Evolutionary conservation across 164 flowering plant genomes (phyloP).

Genomic region (Magnolia sinica): DNA sequence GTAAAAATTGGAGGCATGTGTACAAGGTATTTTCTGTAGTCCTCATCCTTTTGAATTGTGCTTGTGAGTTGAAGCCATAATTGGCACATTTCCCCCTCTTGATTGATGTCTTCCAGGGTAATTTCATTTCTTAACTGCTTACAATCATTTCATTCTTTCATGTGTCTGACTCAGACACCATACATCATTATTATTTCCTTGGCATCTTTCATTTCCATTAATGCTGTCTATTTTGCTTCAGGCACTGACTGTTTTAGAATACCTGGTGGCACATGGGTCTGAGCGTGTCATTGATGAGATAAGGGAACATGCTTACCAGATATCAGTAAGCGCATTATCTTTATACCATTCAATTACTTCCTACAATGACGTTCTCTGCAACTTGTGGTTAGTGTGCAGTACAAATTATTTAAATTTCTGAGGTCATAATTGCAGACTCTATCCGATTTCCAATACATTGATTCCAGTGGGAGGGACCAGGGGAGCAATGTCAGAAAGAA

Average conservation of each 20-base stretch:
- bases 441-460: slow-evolving; percentile 91
- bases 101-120: neutral
- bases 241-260: slow-evolving; percentile 92
- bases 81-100: neutral
- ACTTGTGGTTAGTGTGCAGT: neutral
- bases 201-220: neutral
- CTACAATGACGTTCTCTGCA: neutral
- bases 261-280: slow-evolving; percentile 92
- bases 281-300: slow-evolving; percentile 98
- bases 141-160: neutral
- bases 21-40: slow-evolving; percentile 60
- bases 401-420: neutral
- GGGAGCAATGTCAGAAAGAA: slow-evolving; percentile 94
- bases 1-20: slow-evolving; percentile 99
- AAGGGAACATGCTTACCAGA: slow-evolving; percentile 89
- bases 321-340: slow-evolving; percentile 49
- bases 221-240: slow-evolving; percentile 27
- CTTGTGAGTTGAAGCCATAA: neutral
- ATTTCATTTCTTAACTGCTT: neutral
- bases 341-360: neutral
- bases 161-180: no score
- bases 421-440: slow-evolving; percentile 48
- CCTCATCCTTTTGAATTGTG: neutral
- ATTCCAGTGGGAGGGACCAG: slow-evolving; percentile 95
- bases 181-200: neutral